Evolutionary conservation across 2,329 filamentous ascomycete genomes (phyloP).

Genomic region (Hypoxylon sp.): DNA sequence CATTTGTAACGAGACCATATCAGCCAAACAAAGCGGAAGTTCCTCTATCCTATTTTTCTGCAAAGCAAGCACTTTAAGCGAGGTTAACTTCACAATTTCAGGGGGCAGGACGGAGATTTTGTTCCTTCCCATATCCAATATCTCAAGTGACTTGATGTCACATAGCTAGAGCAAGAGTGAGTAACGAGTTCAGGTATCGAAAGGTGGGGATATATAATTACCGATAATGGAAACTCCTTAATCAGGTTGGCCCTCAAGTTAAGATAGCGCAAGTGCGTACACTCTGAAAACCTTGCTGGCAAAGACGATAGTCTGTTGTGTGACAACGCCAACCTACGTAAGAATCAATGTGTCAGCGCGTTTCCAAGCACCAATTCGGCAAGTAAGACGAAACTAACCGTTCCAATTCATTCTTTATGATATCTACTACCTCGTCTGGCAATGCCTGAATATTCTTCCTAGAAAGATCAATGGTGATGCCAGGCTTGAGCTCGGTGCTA

Average conservation of each 20-base stretch:
- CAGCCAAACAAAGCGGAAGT: conserved; percentile 85
- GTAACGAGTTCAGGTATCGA: conserved; percentile 27
- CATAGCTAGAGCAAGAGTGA: conserved; percentile 75
- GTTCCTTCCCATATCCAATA: conserved; percentile 92
- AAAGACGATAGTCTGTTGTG: conserved; percentile 82
- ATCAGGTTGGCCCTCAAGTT: conserved; percentile 85
- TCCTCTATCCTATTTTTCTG: conserved; percentile 90
- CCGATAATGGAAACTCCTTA: conserved; percentile 71
- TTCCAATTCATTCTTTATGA: conserved; percentile 81
- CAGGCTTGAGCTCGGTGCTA: conserved; percentile 74
- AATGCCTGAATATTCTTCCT: conserved; percentile 80
- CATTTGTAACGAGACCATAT: conserved; percentile 90
- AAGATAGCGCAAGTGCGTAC: conserved; percentile 82
- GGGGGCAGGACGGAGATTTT: conserved; percentile 83
- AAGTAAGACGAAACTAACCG: conserved; percentile 64
- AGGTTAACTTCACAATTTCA: conserved; percentile 84
- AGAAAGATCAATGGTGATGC: conserved; percentile 84
- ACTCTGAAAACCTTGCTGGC: conserved; percentile 80
- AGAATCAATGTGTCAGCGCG: conserved; percentile 42
- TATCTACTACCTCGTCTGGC: conserved; percentile 80
- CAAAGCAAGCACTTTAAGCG: conserved; percentile 89
- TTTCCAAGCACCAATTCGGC: conserved; percentile 7
- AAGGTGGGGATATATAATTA: conserved; percentile 56
- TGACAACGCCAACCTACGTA: conserved; percentile 79
- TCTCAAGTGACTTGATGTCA: conserved; percentile 88